These are phyloP conservation scores for Syzygium aromaticum DNA, from an alignment of 345 rosid species.

Conservation along the genomic window DNA sequence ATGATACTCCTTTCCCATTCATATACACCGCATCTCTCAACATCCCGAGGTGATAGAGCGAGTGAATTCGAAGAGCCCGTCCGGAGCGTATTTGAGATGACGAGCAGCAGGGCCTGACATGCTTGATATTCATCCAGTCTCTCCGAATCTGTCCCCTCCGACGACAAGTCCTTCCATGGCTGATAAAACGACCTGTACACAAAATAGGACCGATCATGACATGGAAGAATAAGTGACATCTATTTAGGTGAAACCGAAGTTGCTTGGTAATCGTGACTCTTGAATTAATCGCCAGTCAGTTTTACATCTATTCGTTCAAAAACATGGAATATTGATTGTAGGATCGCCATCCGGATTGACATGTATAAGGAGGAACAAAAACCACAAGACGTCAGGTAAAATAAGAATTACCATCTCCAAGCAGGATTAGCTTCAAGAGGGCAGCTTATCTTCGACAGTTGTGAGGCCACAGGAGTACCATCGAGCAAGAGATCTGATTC, in stretches of 20 bases:
- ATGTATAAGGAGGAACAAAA: background rate
- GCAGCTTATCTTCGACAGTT: conserved; percentile 37
- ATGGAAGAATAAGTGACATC: background rate
- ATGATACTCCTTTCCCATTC: conserved; percentile 52
- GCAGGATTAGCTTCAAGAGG: conserved; percentile 64
- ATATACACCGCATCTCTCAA: conserved; percentile 28
- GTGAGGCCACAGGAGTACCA: conserved; percentile 9
- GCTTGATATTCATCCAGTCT: conserved; percentile 54
- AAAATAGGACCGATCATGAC: background rate
- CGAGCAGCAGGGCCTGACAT: conserved; percentile 43
- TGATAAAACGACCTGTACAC: conserved; percentile 59
- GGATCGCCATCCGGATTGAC: background rate
- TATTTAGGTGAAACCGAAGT: background rate
- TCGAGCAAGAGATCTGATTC: conserved; percentile 16
- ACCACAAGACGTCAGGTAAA: background rate
- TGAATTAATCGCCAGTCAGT: background rate
- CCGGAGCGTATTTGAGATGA: conserved; percentile 31
- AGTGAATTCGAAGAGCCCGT: conserved; percentile 21
- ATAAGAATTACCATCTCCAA: conserved; percentile 75
- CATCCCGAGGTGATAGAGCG: conserved; percentile 17
- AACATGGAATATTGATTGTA: background rate
- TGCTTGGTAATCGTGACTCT: background rate
- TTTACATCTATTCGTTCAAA: background rate
- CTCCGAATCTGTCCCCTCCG: conserved; percentile 26
- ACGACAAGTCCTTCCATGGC: conserved; percentile 51